Evolutionary conservation across 139 green algal genomes (phyloP), one percentile per base, ranked within the genome.

Genomic region (Chlorella sp.): DNA sequence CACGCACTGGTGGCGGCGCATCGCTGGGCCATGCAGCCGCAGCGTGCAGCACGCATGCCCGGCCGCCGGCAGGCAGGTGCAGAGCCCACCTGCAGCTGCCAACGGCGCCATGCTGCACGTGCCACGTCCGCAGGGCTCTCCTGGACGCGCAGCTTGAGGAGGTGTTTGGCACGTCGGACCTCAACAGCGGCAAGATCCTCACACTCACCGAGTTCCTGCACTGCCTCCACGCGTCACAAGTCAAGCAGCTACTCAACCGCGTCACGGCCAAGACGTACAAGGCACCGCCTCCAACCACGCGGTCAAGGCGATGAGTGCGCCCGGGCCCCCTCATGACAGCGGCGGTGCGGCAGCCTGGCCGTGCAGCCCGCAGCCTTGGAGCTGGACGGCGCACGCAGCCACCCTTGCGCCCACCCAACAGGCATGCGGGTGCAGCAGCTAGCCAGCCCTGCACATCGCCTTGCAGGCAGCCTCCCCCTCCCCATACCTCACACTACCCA

Each of bases 111-210:
- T 55, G 42, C 42, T 55, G 42, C n/a, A n/a, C n/a, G n/a, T n/a
- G n/a, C n/a, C n/a, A n/a, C n/a, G n/a, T n/a, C n/a, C 30, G 64
- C 66, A 71, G 66, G 24, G 77, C 86, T 3, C 59, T 85, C 51
- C 74, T 97, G 67, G 92, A 96, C 71, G 75, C 86, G 24, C 87
- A 96, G 80, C 84, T 98, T 60, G 84, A 94, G 66, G 91, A 95
- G 67, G 90, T 97, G 34, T 98, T 98, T 86, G 92, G 93, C 33
- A 95, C 89, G 0, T 87, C 85, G 24, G 92, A 96, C 86, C 83
- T 94, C 1, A 96, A 96, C 86, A 90, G 79, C 75, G 88, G 88
- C 49, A 94, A 94, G 74, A 90, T 91, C 6, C 80, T 98, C 0
- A 89, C 87, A 5, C 84, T 98, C 26, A 94, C 89, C 2, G 89